Evolutionary conservation across 495 filamentous ascomycete species (phyloP).

Genomic region (Xylaria cubensis): DNA sequence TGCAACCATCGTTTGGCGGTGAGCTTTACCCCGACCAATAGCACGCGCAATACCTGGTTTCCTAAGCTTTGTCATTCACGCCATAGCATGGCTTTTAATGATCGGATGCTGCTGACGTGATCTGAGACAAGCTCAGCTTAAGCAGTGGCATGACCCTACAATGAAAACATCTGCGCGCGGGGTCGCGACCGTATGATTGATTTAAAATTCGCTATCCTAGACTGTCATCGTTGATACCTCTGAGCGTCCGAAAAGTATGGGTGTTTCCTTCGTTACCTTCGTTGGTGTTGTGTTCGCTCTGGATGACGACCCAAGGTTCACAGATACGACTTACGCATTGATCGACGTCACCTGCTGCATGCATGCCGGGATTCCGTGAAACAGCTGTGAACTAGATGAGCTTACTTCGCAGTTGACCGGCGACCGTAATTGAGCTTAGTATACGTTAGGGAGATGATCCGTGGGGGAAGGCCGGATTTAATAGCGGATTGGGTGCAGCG

Average conservation of each 20-base stretch:
- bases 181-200: neutral
- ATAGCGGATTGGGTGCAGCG: neutral
- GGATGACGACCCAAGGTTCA: neutral
- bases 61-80: constrained; percentile 2
- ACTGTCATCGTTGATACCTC: neutral
- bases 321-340: constrained; percentile 1
- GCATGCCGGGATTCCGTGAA: constrained; percentile 10
- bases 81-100: neutral
- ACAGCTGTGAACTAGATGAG: neutral
- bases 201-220: neutral
- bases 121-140: neutral
- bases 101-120: constrained; percentile 21
- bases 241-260: neutral
- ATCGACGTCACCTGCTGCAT: constrained; percentile 21
- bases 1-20: constrained; percentile 12
- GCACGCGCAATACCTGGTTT: neutral
- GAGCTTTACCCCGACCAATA: constrained; percentile 8
- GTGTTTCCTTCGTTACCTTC: neutral
- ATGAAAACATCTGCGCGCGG: neutral
- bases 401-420: constrained; percentile 11
- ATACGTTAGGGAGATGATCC: neutral
- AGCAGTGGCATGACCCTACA: neutral
- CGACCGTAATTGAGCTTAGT: neutral
- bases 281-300: neutral
- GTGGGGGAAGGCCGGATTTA: neutral